Evolutionary conservation across 2,329 filamentous ascomycete species (phyloP).

Genomic region (Zalaria sp.): DNA sequence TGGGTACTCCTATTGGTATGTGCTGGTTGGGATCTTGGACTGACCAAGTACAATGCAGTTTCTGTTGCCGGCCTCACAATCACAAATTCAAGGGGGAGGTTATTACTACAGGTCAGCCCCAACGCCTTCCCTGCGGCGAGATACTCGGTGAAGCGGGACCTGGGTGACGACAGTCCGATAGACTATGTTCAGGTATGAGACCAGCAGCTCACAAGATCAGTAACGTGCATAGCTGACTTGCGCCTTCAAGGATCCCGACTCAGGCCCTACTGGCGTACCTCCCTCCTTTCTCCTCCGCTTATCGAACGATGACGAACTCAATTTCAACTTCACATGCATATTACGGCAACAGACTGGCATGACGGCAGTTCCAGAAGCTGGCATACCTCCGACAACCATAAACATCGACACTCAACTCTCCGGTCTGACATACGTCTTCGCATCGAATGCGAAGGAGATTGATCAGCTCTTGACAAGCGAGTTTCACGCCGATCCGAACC

Average conservation of each 20-base stretch:
- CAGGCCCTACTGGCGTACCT: slow-evolving; percentile 19
- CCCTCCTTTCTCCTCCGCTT: slow-evolving; percentile 78
- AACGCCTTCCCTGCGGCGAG: slow-evolving; percentile 78
- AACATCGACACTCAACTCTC: slow-evolving; percentile 63
- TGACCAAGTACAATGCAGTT: slow-evolving; percentile 43
- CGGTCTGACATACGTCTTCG: slow-evolving; percentile 84
- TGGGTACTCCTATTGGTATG: slow-evolving; percentile 34
- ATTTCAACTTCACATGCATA: slow-evolving; percentile 85
- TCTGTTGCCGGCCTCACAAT: slow-evolving; percentile 73
- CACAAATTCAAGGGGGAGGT: slow-evolving; percentile 64
- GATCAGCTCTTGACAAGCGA: slow-evolving; percentile 90
- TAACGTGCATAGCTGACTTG: slow-evolving; percentile 1
- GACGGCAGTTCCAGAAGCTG: slow-evolving; percentile 12
- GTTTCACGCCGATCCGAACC: slow-evolving; percentile 91
- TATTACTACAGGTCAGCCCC: slow-evolving; percentile 62
- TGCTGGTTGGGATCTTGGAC: neutral
- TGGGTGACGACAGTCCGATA: slow-evolving; percentile 60
- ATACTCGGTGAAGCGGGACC: slow-evolving; percentile 57
- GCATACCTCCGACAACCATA: slow-evolving; percentile 35
- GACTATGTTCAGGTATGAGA: slow-evolving; percentile 78
- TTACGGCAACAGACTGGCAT: slow-evolving; percentile 35
- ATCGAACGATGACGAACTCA: slow-evolving; percentile 79
- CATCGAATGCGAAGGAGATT: slow-evolving; percentile 70
- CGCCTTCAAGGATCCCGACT: slow-evolving; percentile 58
- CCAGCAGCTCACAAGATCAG: neutral